Conservation (phyloP, 2,329 filamentous ascomycete species). For the Aspergillus hiratsukae region DNA sequence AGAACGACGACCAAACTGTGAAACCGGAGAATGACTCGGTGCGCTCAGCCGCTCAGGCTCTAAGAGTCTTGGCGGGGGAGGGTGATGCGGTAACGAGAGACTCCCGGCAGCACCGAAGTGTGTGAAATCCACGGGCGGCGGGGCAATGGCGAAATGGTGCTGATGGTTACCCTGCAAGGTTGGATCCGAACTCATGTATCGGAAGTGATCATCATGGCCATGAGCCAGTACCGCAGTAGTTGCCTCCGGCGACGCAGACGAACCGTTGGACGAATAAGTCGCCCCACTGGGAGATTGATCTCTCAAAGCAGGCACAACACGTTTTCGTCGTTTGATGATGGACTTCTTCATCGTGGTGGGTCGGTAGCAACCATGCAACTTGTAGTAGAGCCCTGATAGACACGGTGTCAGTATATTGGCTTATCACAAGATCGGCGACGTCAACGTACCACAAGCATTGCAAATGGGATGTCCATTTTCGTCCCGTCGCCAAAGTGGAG, state of each 20-base stretch:
- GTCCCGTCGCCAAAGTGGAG: conserved; percentile 90
- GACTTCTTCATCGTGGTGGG: conserved; percentile 99
- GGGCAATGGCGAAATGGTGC: conserved; percentile 30
- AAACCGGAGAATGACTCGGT: conserved; percentile 21
- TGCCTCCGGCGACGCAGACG: conserved; percentile 41
- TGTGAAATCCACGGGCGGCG: conserved; percentile 49
- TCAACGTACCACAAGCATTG: conserved; percentile 87
- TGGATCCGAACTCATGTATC: conserved; percentile 32
- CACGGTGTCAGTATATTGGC: conserved; percentile 2
- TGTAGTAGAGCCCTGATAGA: conserved; percentile 78
- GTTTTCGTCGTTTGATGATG: conserved; percentile 91
- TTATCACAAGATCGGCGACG: conserved; percentile 2
- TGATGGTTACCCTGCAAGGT: conserved; percentile 33
- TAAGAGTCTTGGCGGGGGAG: conserved; percentile 26
- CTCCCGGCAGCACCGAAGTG: conserved; percentile 35
- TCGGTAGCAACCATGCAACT: conserved; percentile 87
- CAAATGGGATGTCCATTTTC: conserved; percentile 95
- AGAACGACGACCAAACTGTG: conserved; percentile 29
- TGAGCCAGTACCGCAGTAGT: conserved; percentile 30
- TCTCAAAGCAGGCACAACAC: conserved; percentile 74
- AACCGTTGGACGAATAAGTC: conserved; percentile 38
- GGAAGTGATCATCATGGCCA: conserved; percentile 28
- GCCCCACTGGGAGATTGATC: conserved; percentile 42
- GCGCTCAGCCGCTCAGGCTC: conserved; percentile 27
- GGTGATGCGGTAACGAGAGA: conserved; percentile 28